Percentiles rank a stretch among this genome's conserved stretches.
phyloP scores from a whole-genome alignment of 352 stramenopile species.

The Achlya hypogyna region DNA sequence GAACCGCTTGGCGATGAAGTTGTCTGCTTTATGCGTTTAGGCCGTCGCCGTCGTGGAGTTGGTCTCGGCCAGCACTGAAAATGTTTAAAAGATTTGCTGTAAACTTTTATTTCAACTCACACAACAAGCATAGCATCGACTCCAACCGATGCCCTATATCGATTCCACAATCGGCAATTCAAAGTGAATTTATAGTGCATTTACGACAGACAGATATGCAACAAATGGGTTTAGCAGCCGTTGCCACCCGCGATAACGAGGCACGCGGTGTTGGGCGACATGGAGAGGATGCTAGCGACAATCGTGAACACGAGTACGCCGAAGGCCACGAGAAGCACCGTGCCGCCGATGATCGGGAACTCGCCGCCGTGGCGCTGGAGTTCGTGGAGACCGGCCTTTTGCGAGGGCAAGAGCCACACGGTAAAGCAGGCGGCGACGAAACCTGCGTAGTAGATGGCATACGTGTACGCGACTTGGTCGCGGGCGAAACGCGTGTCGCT shows the following conservation, averaged over 20 bases:
- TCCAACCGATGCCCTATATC: too few relatives aligned
- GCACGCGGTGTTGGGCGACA: conserved; percentile 48
- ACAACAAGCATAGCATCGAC: too few relatives aligned
- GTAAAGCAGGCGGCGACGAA: conserved; percentile 33
- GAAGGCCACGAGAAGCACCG: conserved; percentile 15
- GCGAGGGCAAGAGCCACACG: conserved; percentile 33
- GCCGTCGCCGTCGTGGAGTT: too few relatives aligned
- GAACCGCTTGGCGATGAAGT: too few relatives aligned
- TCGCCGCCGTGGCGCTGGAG: conserved; percentile 22
- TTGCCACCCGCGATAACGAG: conserved; percentile 42
- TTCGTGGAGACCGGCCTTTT: conserved; percentile 24
- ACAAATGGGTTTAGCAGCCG: too few relatives aligned
- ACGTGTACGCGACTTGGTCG: conserved; percentile 27
- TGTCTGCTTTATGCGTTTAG: too few relatives aligned
- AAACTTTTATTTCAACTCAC: too few relatives aligned
- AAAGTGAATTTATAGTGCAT: too few relatives aligned
- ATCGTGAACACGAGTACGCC: conserved; percentile 42
- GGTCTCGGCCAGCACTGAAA: too few relatives aligned
- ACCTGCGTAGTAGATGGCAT: conserved; percentile 29
- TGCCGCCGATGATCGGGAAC: not conserved
- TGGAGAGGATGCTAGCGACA: conserved; percentile 42
- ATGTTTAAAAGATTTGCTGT: too few relatives aligned
- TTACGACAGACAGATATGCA: too few relatives aligned
- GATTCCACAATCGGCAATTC: too few relatives aligned
- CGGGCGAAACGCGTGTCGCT: conserved; percentile 24